Evolutionary conservation across 1,284 basidiomycete species (phyloP), one percentile per base, ranked within the genome.

Genomic region (Xerocomus nothofagi): DNA sequence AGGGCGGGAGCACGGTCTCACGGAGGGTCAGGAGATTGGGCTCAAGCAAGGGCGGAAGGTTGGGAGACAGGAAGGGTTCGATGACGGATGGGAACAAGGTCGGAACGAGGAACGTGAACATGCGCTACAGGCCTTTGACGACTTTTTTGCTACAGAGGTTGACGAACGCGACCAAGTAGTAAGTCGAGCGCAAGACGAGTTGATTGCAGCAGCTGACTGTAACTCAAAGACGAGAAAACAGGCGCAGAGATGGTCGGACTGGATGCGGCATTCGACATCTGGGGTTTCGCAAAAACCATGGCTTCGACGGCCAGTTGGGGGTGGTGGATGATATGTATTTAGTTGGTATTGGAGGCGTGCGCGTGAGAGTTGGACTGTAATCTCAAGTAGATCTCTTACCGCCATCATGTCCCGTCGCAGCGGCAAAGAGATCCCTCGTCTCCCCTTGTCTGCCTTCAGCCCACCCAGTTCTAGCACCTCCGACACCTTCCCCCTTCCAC

Each of bases 391-490:
- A 18, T 36, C 11, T 6, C 15, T 27, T 70, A 42, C 31, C n/a
- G n/a, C n/a, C 47, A 36, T 23, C 41, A 50, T 58, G 58, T 30
- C 53, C 6, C 79, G 81, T 57, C 80, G 83, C 58, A 87, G 79
- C 63, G 80, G 77, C 21, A 87, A 82, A 62, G 69, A 76, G 9
- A 79, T 82, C 7, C 88, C 88, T 9, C 77, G 73, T 38, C 79
- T 91, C 15, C 87, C 87, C 0, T 64, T 82, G 29, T 88, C 86
- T 12, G 87, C 81, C 0, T 91, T 91, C 62, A 79, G 75, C 21
- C 79, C 84, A 0, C 84, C 86, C 26, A 84, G 78, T 67, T 75
- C 82, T 4, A 81, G 81, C 49, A 78, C 81, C 1, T 77, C 77
- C 24, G 87, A 88, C 44, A 71, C 71, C 3, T 89, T 88, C 62